Base-by-base conservation (phyloP, 2,329 filamentous ascomycete species). In the Paecilomyces sp. region DNA sequence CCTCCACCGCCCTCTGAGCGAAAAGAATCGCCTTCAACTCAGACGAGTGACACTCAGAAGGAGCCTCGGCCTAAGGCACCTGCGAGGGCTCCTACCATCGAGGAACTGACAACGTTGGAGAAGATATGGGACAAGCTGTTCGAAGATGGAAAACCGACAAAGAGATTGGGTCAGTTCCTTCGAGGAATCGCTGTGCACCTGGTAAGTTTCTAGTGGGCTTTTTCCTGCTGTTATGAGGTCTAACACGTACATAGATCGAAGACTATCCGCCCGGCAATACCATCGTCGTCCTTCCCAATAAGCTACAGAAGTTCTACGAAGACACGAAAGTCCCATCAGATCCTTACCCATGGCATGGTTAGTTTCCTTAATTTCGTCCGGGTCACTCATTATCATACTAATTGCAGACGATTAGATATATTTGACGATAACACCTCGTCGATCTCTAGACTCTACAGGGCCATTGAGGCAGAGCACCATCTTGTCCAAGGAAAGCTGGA, bases 101-200 rank as follows among this genome's bases (percentile, higher is more conserved):
- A 74, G 33, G 83, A 85, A 61, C 71, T 81, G 62, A 86, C 83
- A 1, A 83, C 83, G 1, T 73, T 89, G 30, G 89, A 92, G 70
- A 84, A 83, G 69, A 87, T 87, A 69, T 96, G 91, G 91, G 88
- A 90, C 5, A 80, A 80, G 9, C 73, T 96, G 2, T 95, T 95
- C 69, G 85, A 80, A 2, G 80, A 86, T 30, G 88, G 87, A 0
- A 81, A 83, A 59, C 85, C 89, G 0, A 92, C 90, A 0, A 74
- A 80, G 55, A 81, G 90, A 57, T 80, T 93, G 15, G 83, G 84
- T 0, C 84, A 92, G 64, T 86, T 94, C 47, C 76, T 95, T 55
- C 81, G 86, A 58, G 90, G 90, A 0, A 78, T 96, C 59, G 90
- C 90, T 12, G 80, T 85, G 58, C 87, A 91, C 70, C 77, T 96